These are phyloP conservation scores for Nicotiana undulata DNA, from an alignment of 257 asterid genomes.

Conservation along the genomic window DNA sequence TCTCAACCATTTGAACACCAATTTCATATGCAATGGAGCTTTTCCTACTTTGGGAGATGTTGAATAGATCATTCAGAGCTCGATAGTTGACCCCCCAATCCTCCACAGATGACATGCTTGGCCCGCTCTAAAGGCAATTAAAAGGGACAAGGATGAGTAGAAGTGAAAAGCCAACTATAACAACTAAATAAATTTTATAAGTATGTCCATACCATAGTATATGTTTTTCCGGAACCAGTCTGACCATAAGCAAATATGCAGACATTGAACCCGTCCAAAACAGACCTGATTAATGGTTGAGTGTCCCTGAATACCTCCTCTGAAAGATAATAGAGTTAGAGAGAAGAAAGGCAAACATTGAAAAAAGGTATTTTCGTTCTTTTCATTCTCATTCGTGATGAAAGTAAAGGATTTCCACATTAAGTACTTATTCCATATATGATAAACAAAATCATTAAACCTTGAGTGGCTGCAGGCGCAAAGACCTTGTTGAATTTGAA, in stretches of 20 bases:
- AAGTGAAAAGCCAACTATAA: background rate
- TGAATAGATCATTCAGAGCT: slow-evolving; percentile 91
- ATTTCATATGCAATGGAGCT: slow-evolving; percentile 68
- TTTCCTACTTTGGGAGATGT: slow-evolving; percentile 62
- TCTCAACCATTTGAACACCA: slow-evolving; percentile 95
- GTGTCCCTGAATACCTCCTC: slow-evolving; percentile 93
- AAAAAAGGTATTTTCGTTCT: background rate
- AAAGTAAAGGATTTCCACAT: background rate
- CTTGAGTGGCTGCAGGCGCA: slow-evolving; percentile 77
- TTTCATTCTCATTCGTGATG: background rate
- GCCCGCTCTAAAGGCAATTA: slow-evolving; percentile 62
- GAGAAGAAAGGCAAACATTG: background rate
- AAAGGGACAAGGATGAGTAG: slow-evolving; percentile 14
- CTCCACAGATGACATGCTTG: slow-evolving; percentile 55
- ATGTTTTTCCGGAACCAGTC: slow-evolving; percentile 96
- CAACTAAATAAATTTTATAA: background rate
- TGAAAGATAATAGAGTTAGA: slow-evolving; percentile 12
- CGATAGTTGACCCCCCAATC: slow-evolving; percentile 96
- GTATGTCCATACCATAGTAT: slow-evolving; percentile 65
- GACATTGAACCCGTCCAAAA: slow-evolving; percentile 88
- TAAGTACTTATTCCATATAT: background rate
- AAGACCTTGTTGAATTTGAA: slow-evolving; percentile 92
- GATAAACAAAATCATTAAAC: slow-evolving; percentile 27
- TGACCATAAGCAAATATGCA: slow-evolving; percentile 99
- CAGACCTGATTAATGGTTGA: slow-evolving; percentile 85